Conservation (phyloP, 306 rosid species). For the Quercus gilva region DNA sequence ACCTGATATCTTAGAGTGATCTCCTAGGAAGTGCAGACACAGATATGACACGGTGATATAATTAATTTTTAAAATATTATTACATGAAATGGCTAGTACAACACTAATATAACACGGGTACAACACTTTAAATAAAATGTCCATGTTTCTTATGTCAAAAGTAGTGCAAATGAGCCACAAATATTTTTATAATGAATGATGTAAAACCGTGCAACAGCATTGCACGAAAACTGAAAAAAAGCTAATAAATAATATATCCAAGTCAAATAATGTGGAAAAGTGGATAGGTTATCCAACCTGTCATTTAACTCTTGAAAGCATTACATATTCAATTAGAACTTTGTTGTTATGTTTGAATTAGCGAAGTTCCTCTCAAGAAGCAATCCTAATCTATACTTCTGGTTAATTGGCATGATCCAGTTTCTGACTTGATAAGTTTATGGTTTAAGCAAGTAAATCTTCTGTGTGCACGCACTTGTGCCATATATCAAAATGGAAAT, state of each 20-base stretch:
- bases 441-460: slow-evolving; percentile 14
- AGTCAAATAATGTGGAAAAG: slow-evolving; percentile 23
- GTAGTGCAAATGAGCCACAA: neutral
- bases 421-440: slow-evolving; percentile 66
- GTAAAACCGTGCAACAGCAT: neutral
- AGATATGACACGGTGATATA: accelerated
- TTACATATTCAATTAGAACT: slow-evolving; percentile 81
- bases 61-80: too few species aligned
- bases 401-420: slow-evolving; percentile 93
- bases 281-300: slow-evolving; percentile 39
- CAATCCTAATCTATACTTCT: slow-evolving; percentile 65
- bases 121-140: too few species aligned
- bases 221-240: neutral
- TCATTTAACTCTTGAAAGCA: slow-evolving; percentile 89
- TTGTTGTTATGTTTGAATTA: slow-evolving; percentile 59
- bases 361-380: slow-evolving; percentile 74
- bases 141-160: neutral
- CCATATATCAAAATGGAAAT: slow-evolving; percentile 9
- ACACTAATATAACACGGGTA: too few species aligned
- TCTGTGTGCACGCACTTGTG: slow-evolving; percentile 1
- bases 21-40: neutral
- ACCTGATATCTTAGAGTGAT: neutral
- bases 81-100: too few species aligned
- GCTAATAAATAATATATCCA: neutral
- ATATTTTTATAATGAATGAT: neutral